Percentiles rank a stretch among this genome's conserved stretches.
phyloP scores from a whole-genome alignment of 768 basidiomycete genomes.

The Russula olivacea region DNA sequence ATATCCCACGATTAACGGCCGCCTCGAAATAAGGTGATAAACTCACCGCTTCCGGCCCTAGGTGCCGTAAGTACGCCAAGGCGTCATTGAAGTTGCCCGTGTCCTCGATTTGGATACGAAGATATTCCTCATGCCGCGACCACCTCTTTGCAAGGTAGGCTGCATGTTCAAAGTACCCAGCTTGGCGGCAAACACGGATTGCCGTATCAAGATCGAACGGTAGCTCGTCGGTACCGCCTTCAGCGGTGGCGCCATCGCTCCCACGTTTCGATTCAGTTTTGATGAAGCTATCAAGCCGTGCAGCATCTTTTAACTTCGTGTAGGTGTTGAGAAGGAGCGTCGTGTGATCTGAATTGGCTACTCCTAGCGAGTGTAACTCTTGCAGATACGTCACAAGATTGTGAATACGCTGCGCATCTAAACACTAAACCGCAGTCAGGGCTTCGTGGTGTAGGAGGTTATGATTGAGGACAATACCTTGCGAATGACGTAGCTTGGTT shows the following conservation, averaged over 20 bases:
- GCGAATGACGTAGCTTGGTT: slow-evolving; percentile 94
- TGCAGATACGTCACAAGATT: slow-evolving; percentile 95
- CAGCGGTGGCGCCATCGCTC: slow-evolving; percentile 39
- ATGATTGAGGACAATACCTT: slow-evolving; percentile 50
- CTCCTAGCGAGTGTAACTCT: slow-evolving; percentile 82
- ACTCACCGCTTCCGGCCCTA: slow-evolving; percentile 76
- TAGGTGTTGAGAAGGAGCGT: slow-evolving; percentile 96
- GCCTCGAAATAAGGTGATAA: neutral
- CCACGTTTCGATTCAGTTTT: slow-evolving; percentile 68
- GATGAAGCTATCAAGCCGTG: slow-evolving; percentile 86
- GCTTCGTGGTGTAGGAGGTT: neutral
- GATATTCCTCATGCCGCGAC: slow-evolving; percentile 85
- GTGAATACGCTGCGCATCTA: slow-evolving; percentile 93
- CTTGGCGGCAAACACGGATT: slow-evolving; percentile 93
- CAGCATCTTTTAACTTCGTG: slow-evolving; percentile 90
- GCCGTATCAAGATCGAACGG: slow-evolving; percentile 98
- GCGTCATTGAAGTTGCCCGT: slow-evolving; percentile 77
- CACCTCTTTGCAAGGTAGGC: slow-evolving; percentile 90
- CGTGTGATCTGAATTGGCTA: slow-evolving; percentile 95
- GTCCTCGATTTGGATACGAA: slow-evolving; percentile 93
- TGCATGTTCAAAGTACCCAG: slow-evolving; percentile 93
- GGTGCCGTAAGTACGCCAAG: slow-evolving; percentile 65
- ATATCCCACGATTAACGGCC: neutral
- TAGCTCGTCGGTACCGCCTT: slow-evolving; percentile 53
- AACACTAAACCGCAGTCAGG: slow-evolving; percentile 52